phyloP scores from a whole-genome alignment of 2,329 filamentous ascomycete species.

The Monosporascus sp. region DNA sequence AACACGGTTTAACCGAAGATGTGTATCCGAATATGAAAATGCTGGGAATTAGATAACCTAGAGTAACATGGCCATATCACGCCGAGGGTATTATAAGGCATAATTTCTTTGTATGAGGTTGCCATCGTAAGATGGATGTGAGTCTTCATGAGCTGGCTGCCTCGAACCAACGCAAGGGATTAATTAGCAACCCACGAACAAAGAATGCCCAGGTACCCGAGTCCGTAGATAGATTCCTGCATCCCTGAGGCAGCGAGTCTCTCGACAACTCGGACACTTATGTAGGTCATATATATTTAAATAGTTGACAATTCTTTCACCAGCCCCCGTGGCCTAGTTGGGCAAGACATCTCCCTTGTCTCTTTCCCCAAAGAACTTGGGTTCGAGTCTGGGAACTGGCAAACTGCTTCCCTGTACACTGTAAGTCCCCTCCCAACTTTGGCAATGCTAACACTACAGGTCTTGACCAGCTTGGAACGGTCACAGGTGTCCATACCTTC shows the following conservation, averaged over 20 bases:
- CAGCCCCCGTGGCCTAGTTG: background rate
- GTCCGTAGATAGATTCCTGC: background rate
- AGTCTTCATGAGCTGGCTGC: too few relatives aligned
- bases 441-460: background rate
- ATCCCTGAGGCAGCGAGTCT: background rate
- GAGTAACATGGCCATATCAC: too few relatives aligned
- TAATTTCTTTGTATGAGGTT: too few relatives aligned
- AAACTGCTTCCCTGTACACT: too few relatives aligned
- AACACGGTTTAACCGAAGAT: too few relatives aligned
- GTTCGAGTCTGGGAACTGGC: background rate
- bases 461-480: background rate
- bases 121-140: too few relatives aligned
- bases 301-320: background rate
- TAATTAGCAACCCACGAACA: too few relatives aligned
- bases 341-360: background rate
- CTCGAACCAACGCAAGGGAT: too few relatives aligned
- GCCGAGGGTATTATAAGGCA: too few relatives aligned
- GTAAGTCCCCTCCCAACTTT: too few relatives aligned
- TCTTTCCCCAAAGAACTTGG: background rate
- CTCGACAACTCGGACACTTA: background rate
- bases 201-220: background rate
- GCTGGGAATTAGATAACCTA: too few relatives aligned
- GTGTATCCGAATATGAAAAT: too few relatives aligned
- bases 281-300: background rate
- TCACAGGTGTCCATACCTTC: background rate